Evolutionary conservation across 1,284 basidiomycete genomes (phyloP).

Genomic region (Pyrrhoderma lamaoense): DNA sequence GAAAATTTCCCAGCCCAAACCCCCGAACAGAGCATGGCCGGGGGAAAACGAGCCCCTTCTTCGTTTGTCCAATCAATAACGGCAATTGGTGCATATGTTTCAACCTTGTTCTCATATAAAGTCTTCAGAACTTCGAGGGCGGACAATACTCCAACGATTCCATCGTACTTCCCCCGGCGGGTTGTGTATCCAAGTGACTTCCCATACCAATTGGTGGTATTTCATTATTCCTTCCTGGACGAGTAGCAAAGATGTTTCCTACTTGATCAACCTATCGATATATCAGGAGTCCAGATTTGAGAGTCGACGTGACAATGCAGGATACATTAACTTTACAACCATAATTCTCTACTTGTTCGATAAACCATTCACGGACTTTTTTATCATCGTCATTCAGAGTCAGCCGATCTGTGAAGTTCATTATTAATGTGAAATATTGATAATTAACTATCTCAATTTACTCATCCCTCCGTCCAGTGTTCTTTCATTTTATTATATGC

Average conservation of each 20-base stretch:
- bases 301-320: neutral
- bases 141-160: conserved; percentile 23
- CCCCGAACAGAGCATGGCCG: conserved; percentile 20
- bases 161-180: conserved; percentile 25
- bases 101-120: conserved; percentile 22
- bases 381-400: conserved; percentile 22
- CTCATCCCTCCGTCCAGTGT: conserved; percentile 17
- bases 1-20: conserved; percentile 22
- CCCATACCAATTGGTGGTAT: conserved; percentile 21
- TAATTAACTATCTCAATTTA: neutral
- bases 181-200: conserved; percentile 23
- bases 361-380: conserved; percentile 21
- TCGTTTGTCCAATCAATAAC: conserved; percentile 25
- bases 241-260: conserved; percentile 21
- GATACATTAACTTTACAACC: conserved; percentile 18
- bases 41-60: conserved; percentile 24
- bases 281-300: neutral
- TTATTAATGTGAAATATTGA: neutral
- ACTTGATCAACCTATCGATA: conserved; percentile 9
- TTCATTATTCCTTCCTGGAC: conserved; percentile 17
- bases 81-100: conserved; percentile 22
- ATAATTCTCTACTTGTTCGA: conserved; percentile 19
- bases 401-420: conserved; percentile 13
- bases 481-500: neutral
- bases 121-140: conserved; percentile 22